These are phyloP conservation scores for Galerina sulciceps DNA, from an alignment of 768 basidiomycete genomes.

Conservation along the genomic window DNA sequence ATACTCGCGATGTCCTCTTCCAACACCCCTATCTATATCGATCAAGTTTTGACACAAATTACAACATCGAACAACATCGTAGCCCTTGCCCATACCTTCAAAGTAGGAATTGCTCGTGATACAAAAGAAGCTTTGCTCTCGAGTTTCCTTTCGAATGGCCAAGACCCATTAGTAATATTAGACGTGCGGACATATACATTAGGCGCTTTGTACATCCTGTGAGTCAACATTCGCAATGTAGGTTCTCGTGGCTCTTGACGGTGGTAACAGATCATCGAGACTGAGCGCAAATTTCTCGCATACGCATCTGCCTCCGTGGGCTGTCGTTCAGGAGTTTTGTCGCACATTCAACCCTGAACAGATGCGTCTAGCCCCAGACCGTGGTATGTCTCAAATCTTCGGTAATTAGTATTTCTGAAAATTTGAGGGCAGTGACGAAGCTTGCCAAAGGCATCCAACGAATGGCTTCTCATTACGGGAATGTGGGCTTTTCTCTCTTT, in stretches of 20 bases:
- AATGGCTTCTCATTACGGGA: constrained; percentile 49
- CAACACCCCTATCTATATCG: constrained; percentile 8
- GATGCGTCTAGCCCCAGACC: constrained; percentile 70
- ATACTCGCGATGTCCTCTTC: too few relatives aligned
- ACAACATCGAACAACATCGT: constrained; percentile 41
- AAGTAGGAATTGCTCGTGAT: constrained; percentile 56
- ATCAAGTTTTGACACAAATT: constrained; percentile 37
- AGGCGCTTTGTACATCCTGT: constrained; percentile 77
- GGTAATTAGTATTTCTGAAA: neutral
- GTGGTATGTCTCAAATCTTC: constrained; percentile 43
- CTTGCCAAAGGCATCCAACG: constrained; percentile 68
- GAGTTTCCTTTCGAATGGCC: constrained; percentile 55
- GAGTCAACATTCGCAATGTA: constrained; percentile 29
- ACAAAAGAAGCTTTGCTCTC: constrained; percentile 60
- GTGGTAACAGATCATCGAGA: constrained; percentile 57
- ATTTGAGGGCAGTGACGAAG: constrained; percentile 52
- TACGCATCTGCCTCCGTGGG: constrained; percentile 44
- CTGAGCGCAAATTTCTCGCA: constrained; percentile 37
- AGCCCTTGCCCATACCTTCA: constrained; percentile 48
- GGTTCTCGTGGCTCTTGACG: neutral
- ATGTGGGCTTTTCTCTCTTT: constrained; percentile 43
- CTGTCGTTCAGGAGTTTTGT: constrained; percentile 62
- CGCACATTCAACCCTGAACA: constrained; percentile 62
- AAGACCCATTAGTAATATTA: constrained; percentile 70
- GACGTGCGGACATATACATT: constrained; percentile 62